These are phyloP conservation scores for Podaxis sp. DNA, from an alignment of 768 basidiomycete genomes.

Conservation along the genomic window DNA sequence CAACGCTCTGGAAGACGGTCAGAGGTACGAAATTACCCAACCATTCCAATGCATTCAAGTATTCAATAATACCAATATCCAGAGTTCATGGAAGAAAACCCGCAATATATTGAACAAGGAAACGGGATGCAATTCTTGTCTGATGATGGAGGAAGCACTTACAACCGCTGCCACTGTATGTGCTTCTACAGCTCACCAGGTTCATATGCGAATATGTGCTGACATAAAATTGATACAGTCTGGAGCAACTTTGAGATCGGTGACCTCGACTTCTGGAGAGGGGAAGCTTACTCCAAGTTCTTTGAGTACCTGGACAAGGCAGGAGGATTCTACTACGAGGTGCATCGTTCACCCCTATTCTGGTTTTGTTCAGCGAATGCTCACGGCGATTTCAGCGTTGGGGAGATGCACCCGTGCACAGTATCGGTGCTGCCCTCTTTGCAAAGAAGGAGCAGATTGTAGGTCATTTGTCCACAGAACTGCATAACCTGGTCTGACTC, in stretches of 20 bases:
- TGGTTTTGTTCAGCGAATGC: background rate
- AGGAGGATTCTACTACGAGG: slow-evolving; percentile 92
- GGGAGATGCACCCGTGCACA: slow-evolving; percentile 92
- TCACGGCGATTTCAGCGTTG: slow-evolving; percentile 53
- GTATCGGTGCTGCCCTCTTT: slow-evolving; percentile 88
- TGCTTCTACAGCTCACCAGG: slow-evolving; percentile 4
- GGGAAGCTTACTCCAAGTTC: slow-evolving; percentile 78
- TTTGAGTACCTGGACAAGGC: slow-evolving; percentile 77
- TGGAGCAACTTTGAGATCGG: slow-evolving; percentile 96
- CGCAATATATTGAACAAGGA: slow-evolving; percentile 55
- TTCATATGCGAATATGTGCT: background rate
- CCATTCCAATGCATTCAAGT: background rate
- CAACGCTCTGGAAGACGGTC: slow-evolving; percentile 79
- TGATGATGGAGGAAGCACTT: slow-evolving; percentile 69
- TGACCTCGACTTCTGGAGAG: slow-evolving; percentile 79
- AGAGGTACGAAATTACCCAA: slow-evolving; percentile 45
- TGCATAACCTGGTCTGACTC: background rate
- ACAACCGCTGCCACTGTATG: slow-evolving; percentile 77
- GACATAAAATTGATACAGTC: slow-evolving; percentile 41
- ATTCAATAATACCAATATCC: slow-evolving; percentile 4
- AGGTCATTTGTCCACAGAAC: slow-evolving; percentile 14
- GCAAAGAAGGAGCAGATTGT: slow-evolving; percentile 82
- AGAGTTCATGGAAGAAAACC: slow-evolving; percentile 75
- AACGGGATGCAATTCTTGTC: slow-evolving; percentile 84
- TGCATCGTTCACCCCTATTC: slow-evolving; percentile 15